Base-by-base conservation (phyloP, 2,329 filamentous ascomycete species). In the Amauroascus niger region DNA sequence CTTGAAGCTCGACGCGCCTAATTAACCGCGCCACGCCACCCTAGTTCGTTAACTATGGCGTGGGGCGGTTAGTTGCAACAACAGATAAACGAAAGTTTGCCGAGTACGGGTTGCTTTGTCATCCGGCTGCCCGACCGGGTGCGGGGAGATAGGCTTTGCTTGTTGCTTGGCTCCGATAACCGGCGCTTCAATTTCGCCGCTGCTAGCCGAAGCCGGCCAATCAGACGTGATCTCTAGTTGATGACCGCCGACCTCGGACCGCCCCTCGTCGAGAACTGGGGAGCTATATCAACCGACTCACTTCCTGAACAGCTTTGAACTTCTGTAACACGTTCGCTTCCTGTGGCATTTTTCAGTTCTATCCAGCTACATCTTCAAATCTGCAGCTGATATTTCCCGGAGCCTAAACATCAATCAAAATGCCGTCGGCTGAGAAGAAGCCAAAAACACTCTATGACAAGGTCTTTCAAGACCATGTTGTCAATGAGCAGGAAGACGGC, bases 401-500 rank as follows among this genome's bases (percentile, higher is more conserved):
- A 2, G 11, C 32, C 13, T 37, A 35, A 11, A 28, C 4, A 30
- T 28, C n/a, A 32, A 33, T 41, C 40, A 82, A 70, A 64, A 94
- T 95, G 88, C 88, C 88, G 68, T 80, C 78, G 67, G 81, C 80
- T 63, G 82, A 85, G 62, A 76, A 78, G 69, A 79, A 77, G 60
- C 88, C 87, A 53, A 84, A 84, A 73, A 95, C 90, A 63, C 79
- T 96, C 67, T 97, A 97, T 75, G 91, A 97, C 79, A 97, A 97
- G 83, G 90, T 97, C 72, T 86, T 97, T 65, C 82, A 88, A 64
- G 85, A 85, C 75, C 93, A 98, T 71, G 85, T 97, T 65, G 90
- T 98, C 67, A 88, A 96, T 66, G 87, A 95, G 80, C 88, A 90
- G 79, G 81, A 88, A 53, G 91, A 97, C 73, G 91, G 91, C 72